Evolutionary conservation across 345 rosid species (phyloP).

Genomic region (Pelargonium nanum): DNA sequence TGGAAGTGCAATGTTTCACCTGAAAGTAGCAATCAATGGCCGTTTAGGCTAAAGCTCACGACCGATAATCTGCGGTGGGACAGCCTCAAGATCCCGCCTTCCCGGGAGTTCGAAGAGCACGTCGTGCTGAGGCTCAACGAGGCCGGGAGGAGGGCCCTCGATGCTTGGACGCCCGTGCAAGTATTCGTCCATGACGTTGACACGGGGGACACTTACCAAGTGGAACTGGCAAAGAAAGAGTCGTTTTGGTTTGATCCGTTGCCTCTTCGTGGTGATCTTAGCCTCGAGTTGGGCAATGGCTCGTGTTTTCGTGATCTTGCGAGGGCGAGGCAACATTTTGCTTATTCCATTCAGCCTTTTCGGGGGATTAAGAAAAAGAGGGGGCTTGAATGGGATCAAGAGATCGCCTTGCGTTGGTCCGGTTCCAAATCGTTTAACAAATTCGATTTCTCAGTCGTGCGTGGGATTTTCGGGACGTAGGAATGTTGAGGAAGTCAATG

Average conservation of each 20-base stretch:
- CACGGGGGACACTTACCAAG: conserved; percentile 13
- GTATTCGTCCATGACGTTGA: conserved; percentile 13
- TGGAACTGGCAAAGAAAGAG: conserved; percentile 19
- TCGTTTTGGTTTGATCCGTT: conserved; percentile 27
- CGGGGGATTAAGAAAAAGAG: too few relatives aligned
- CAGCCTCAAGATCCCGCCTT: conserved; percentile 21
- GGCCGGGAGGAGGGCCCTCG: conserved; percentile 6
- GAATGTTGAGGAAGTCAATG: too few relatives aligned
- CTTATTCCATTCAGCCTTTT: too few relatives aligned
- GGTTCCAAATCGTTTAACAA: too few relatives aligned
- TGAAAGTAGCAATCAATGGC: conserved; percentile 14
- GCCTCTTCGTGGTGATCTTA: conserved; percentile 7
- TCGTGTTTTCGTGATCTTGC: background rate
- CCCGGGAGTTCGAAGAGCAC: conserved; percentile 16
- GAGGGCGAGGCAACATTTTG: conserved; percentile 2
- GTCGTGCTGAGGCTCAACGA: conserved; percentile 12
- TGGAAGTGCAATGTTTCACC: background rate
- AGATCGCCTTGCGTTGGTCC: too few relatives aligned
- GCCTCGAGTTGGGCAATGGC: too few relatives aligned
- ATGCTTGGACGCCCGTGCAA: conserved; percentile 11
- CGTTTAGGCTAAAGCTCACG: conserved; percentile 16
- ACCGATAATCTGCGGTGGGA: conserved; percentile 25
- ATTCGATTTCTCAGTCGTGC: too few relatives aligned
- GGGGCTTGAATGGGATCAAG: too few relatives aligned
- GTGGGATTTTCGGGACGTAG: too few relatives aligned